phyloP scores from a whole-genome alignment of 331 rosid species.

The Malus hybrid region DNA sequence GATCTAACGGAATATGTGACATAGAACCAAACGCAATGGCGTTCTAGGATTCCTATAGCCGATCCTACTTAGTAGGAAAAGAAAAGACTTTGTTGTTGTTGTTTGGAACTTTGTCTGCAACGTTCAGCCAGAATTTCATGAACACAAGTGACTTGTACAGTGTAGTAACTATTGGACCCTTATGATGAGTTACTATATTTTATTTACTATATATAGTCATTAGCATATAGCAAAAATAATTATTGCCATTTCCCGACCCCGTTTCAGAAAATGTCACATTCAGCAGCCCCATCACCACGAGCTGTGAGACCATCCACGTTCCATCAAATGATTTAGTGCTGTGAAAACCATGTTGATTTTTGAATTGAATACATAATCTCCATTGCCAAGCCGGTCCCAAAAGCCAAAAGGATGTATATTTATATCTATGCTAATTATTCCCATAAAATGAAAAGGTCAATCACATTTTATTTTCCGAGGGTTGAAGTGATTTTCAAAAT shows the following conservation, averaged over 20 bases:
- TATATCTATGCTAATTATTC: not conserved
- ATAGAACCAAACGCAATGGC: too few relatives aligned
- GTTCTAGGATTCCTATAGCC: too few relatives aligned
- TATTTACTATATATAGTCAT: not conserved
- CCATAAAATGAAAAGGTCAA: too few relatives aligned
- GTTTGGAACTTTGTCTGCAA: not conserved
- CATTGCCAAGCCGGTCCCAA: not conserved
- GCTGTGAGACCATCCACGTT: constrained; percentile 37
- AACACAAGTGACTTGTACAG: not conserved
- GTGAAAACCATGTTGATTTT: constrained; percentile 17
- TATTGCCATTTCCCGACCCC: constrained; percentile 17
- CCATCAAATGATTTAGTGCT: constrained; percentile 21
- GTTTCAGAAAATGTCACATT: constrained; percentile 20
- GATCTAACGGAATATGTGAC: too few relatives aligned
- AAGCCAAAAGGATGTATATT: not conserved
- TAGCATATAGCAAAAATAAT: not conserved
- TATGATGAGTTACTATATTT: not conserved
- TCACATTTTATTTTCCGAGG: too few relatives aligned
- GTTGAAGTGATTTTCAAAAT: too few relatives aligned
- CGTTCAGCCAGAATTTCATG: not conserved
- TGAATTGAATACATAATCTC: not conserved
- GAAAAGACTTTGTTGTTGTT: too few relatives aligned
- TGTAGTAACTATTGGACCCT: not conserved
- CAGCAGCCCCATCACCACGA: constrained; percentile 13
- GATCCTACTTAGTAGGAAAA: too few relatives aligned